These are phyloP conservation scores for Boletales sp. DNA, from an alignment of 768 basidiomycete genomes.

Conservation along the genomic window DNA sequence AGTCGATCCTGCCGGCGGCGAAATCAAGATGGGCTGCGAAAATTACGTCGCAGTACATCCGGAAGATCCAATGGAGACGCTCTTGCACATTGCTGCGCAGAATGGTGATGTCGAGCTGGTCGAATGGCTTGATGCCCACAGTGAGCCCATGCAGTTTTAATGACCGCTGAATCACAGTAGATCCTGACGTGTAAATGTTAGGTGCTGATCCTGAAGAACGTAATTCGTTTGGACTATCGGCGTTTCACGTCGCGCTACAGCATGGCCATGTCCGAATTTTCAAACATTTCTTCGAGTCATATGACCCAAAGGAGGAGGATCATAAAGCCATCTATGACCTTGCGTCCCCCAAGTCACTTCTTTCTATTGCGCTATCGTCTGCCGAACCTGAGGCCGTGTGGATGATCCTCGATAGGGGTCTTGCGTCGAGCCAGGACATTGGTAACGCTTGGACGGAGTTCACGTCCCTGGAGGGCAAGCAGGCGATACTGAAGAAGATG, in stretches of 20 bases:
- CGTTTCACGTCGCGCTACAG: conserved; percentile 64
- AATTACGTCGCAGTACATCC: conserved; percentile 44
- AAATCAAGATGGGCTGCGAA: conserved; percentile 55
- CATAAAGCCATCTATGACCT: conserved; percentile 45
- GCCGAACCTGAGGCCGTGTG: conserved; percentile 61
- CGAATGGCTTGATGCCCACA: conserved; percentile 69
- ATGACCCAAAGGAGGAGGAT: conserved; percentile 55
- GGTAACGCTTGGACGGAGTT: conserved; percentile 48
- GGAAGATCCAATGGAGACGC: conserved; percentile 59
- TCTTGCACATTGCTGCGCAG: conserved; percentile 63
- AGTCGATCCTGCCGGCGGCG: conserved; percentile 71
- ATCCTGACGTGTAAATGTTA: conserved; percentile 29
- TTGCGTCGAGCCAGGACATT: conserved; percentile 49
- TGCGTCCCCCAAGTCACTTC: conserved; percentile 39
- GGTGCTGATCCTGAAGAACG: conserved; percentile 74
- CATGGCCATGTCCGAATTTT: conserved; percentile 50
- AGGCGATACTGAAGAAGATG: conserved; percentile 20
- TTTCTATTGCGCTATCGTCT: conserved; percentile 58
- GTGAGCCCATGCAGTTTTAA: conserved; percentile 40
- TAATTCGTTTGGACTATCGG: conserved; percentile 53
- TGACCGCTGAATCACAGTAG: conserved; percentile 17
- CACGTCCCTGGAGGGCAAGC: conserved; percentile 35
- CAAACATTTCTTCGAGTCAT: conserved; percentile 57
- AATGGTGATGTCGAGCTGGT: conserved; percentile 56
- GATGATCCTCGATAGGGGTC: conserved; percentile 57